These are phyloP conservation scores for Tetrahymena thermophila DNA, from an alignment of 73 alveolate species.

Conservation along the genomic window DNA sequence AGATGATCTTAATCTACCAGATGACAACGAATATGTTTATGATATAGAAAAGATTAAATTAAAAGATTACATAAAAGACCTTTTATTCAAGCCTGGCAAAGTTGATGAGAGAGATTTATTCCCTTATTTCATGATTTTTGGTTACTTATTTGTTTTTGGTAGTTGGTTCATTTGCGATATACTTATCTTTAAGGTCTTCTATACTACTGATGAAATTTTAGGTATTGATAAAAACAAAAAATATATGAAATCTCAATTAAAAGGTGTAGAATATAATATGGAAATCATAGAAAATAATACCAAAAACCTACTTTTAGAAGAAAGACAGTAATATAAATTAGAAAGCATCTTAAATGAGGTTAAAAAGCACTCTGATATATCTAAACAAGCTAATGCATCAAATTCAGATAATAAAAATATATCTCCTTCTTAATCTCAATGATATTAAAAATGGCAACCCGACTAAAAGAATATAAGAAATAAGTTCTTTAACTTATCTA, in stretches of 20 bases:
- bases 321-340: background rate
- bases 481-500: too few species aligned
- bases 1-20: background rate
- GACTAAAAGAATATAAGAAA: too few species aligned
- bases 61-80: background rate
- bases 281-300: background rate
- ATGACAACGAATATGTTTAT: background rate
- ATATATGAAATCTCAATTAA: background rate
- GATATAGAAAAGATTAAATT: background rate
- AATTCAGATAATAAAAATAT: background rate
- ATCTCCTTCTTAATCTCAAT: background rate
- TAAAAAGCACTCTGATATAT: background rate
- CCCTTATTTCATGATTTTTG: background rate
- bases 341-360: background rate
- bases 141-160: background rate
- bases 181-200: background rate
- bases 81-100: background rate
- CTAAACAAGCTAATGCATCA: background rate
- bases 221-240: background rate
- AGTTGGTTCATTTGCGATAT: background rate
- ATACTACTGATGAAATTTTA: background rate
- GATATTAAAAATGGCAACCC: background rate
- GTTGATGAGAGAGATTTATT: background rate
- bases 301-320: background rate
- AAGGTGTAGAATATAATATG: background rate